Base-by-base conservation (phyloP, 1,284 basidiomycete genomes). In the Puccinia hordei region DNA sequence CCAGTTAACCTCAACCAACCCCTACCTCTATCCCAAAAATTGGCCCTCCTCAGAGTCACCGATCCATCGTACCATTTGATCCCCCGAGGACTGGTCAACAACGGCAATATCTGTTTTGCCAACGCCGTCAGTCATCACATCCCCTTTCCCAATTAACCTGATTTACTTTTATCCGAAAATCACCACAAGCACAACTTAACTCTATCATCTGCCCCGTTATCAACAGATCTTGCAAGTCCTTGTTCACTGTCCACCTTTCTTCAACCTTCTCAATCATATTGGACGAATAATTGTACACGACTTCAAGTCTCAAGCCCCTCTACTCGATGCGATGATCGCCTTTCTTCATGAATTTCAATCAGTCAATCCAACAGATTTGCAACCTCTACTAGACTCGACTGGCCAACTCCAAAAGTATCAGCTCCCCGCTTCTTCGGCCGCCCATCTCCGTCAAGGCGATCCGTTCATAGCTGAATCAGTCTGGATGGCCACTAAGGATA, bases 31-130 rank as follows among this genome's bases (percentile, higher is more conserved):
- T 46, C 75, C 57, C 49, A 68, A 74, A 15, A 88, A 27, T 83
- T 86, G 1, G 83, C 82, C 4, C 82, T 84, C 0, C 82, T 84
- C 2, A 69, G 80, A 13, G 38, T 27, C 49, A 46, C 17, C 35
- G 27, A 44, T 46, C 33, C 22, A 27, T 41, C 17, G 83, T 83
- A 57, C 74, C 82, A 35, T 38, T 89, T 90, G 30, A 86, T 88
- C 44, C 92, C 94, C 0, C 89, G 95, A 41, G 96, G 96, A 5
- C 87, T 99, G 61, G 89, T 98, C 84, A 99, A 98, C 87, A 92
- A 91, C 6, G 96, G 96, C 12, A 99, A 99, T 87, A 92, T 98
- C 90, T 99, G 96, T 86, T 99, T 98, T 85, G 95, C 95, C 73
- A 98, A 98, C 84, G 91, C 94, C 0, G 92, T 87, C 72, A 82